Percentiles rank a stretch among this genome's conserved stretches.
These are phyloP conservation scores for Petunia secreta DNA, from an alignment of 257 asterid genomes.

Conservation along the genomic window DNA sequence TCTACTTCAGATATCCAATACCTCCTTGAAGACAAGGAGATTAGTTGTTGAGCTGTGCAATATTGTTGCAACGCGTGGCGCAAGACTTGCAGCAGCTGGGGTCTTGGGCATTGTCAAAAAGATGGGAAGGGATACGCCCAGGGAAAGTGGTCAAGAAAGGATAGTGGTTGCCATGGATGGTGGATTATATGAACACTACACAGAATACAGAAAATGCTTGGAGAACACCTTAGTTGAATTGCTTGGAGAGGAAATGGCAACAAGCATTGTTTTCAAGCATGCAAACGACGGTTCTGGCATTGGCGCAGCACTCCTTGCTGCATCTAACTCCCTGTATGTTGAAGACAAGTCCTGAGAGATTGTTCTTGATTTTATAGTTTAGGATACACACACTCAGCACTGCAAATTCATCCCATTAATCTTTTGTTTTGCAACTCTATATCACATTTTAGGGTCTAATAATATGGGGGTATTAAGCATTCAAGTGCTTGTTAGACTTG, in stretches of 20 bases:
- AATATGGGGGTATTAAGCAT: no score
- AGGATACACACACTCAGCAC: no score
- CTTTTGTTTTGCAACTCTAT: no score
- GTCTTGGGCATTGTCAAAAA: slow-evolving; percentile 60
- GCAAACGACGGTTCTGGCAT: slow-evolving; percentile 74
- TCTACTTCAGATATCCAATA: slow-evolving; percentile 45
- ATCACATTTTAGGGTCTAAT: no score
- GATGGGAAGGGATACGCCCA: slow-evolving; percentile 53
- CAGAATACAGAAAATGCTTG: slow-evolving; percentile 51
- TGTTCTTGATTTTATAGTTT: no score
- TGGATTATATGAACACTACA: slow-evolving; percentile 63
- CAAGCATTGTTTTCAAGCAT: slow-evolving; percentile 46
- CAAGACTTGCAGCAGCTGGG: slow-evolving; percentile 71
- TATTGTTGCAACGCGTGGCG: slow-evolving; percentile 65
- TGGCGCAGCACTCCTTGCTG: slow-evolving; percentile 76
- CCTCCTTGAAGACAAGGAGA: slow-evolving; percentile 54
- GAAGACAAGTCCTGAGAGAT: slow-evolving; percentile 25
- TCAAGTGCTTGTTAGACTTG: no score
- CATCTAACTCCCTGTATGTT: slow-evolving; percentile 51
- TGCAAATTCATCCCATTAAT: no score
- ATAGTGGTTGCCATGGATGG: slow-evolving; percentile 74
- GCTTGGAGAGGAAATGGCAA: slow-evolving; percentile 49
- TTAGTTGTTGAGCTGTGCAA: slow-evolving; percentile 55
- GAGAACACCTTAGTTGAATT: slow-evolving; percentile 53
- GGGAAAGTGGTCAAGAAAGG: slow-evolving; percentile 40